A percentile compares a stretch with the other conserved stretches of the same genome.
Evolutionary conservation across 2,329 filamentous ascomycete genomes (phyloP).

Genomic region (Tolypocladium tundrense): DNA sequence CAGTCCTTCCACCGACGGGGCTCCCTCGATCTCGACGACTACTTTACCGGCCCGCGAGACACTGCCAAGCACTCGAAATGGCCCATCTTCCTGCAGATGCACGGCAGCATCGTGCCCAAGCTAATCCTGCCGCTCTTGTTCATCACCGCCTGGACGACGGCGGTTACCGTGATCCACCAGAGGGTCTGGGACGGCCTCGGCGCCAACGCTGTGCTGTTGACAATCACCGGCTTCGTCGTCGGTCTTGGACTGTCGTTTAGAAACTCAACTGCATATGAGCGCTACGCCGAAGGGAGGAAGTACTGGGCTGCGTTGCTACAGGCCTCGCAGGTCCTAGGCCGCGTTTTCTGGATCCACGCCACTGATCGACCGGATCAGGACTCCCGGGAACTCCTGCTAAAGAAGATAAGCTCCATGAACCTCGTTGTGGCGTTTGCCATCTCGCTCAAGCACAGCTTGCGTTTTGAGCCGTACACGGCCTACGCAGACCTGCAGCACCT

Average conservation of each 20-base stretch:
- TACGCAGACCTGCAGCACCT: slow-evolving; percentile 65
- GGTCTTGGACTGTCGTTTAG: slow-evolving; percentile 70
- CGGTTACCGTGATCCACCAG: slow-evolving; percentile 47
- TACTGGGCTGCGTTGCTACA: slow-evolving; percentile 51
- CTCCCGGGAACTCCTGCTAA: slow-evolving; percentile 57
- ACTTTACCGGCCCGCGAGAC: slow-evolving; percentile 58
- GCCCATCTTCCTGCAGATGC: slow-evolving; percentile 65
- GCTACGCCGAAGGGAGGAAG: slow-evolving; percentile 54
- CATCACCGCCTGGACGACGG: slow-evolving; percentile 54
- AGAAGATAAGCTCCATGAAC: slow-evolving; percentile 66
- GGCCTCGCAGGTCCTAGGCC: slow-evolving; percentile 57
- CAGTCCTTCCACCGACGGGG: slow-evolving; percentile 14
- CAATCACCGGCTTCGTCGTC: slow-evolving; percentile 73
- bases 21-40: slow-evolving; percentile 45
- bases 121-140: slow-evolving; percentile 60
- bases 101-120: slow-evolving; percentile 64
- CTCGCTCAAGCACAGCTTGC: slow-evolving; percentile 69
- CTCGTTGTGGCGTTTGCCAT: slow-evolving; percentile 69
- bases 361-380: slow-evolving; percentile 40
- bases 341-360: slow-evolving; percentile 75
- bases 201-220: slow-evolving; percentile 44
- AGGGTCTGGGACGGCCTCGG: slow-evolving; percentile 24
- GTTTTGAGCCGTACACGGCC: slow-evolving; percentile 71
- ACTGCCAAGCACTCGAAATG: slow-evolving; percentile 66
- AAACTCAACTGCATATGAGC: slow-evolving; percentile 67